These are phyloP conservation scores for Piper longum DNA, from an alignment of 164 flowering plant genomes.

Conservation along the genomic window DNA sequence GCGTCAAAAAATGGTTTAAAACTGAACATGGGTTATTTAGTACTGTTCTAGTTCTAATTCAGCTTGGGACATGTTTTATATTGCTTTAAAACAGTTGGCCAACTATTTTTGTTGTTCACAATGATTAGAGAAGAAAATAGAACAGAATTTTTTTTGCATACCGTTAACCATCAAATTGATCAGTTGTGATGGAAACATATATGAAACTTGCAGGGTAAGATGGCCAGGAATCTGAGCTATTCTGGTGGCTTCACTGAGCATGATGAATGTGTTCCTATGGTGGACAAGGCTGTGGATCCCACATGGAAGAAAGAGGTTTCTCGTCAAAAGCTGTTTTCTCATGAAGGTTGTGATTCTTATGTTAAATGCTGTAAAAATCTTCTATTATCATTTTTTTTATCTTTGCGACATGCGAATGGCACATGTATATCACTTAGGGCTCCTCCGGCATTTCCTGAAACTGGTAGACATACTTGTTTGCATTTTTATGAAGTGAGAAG, in stretches of 20 bases:
- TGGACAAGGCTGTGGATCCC: constrained; percentile 86
- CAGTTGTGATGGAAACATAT: background rate
- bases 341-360: constrained; percentile 34
- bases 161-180: background rate
- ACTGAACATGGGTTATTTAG: too few relatives aligned
- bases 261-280: constrained; percentile 89
- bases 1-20: too few relatives aligned
- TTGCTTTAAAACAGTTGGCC: too few relatives aligned
- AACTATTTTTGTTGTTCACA: too few relatives aligned
- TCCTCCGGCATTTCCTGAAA: too few relatives aligned
- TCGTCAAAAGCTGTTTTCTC: constrained; percentile 21
- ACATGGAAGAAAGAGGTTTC: constrained; percentile 48
- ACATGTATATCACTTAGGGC: too few relatives aligned
- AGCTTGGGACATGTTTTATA: too few relatives aligned
- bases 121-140: too few relatives aligned
- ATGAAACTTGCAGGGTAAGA: constrained; percentile 6
- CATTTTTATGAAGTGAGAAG: too few relatives aligned
- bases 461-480: too few relatives aligned
- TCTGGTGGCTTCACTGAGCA: constrained; percentile 24
- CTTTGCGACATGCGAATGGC: background rate
- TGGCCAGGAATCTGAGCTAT: constrained; percentile 1
- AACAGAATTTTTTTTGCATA: background rate
- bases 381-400: too few relatives aligned
- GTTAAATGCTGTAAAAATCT: background rate
- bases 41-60: too few relatives aligned